phyloP scores from a whole-genome alignment of 2,329 filamentous ascomycete species.

The Fusarium zealandicum region DNA sequence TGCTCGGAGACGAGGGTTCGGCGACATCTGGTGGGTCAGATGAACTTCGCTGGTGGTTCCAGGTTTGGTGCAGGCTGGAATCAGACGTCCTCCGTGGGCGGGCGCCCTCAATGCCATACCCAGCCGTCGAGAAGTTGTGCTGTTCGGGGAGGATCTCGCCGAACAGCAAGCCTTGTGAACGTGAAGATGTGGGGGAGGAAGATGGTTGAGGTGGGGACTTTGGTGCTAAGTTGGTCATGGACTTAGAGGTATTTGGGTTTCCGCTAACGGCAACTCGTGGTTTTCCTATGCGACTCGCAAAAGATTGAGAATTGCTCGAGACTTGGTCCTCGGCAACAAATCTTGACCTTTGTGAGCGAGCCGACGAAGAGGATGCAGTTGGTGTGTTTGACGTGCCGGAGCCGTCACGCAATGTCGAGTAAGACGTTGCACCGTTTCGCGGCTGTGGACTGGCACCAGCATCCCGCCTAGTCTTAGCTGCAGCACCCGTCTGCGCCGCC shows the following conservation, averaged over 20 bases:
- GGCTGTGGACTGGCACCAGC: slow-evolving; percentile 45
- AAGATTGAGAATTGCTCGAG: slow-evolving; percentile 64
- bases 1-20: slow-evolving; percentile 70
- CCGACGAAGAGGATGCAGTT: slow-evolving; percentile 34
- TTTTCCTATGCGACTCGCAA: slow-evolving; percentile 65
- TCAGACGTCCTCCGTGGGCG: slow-evolving; percentile 72
- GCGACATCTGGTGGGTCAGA: slow-evolving; percentile 61
- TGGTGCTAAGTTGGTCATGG: slow-evolving; percentile 45
- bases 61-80: slow-evolving; percentile 66
- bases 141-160: slow-evolving; percentile 74
- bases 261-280: slow-evolving; percentile 50
- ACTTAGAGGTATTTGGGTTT: slow-evolving; percentile 47
- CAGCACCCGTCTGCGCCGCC: slow-evolving; percentile 45
- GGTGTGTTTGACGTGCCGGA: slow-evolving; percentile 32
- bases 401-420: slow-evolving; percentile 51
- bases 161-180: slow-evolving; percentile 68
- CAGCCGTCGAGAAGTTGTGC: slow-evolving; percentile 58
- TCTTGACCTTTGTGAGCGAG: slow-evolving; percentile 54
- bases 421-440: slow-evolving; percentile 49
- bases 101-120: slow-evolving; percentile 65
- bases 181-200: slow-evolving; percentile 46
- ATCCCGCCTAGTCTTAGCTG: slow-evolving; percentile 45
- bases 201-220: slow-evolving; percentile 46
- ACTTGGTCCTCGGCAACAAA: slow-evolving; percentile 59
- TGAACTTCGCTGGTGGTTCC: slow-evolving; percentile 59